Base-by-base conservation (phyloP, 306 rosid species). In the Ochetophila trinervis region DNA sequence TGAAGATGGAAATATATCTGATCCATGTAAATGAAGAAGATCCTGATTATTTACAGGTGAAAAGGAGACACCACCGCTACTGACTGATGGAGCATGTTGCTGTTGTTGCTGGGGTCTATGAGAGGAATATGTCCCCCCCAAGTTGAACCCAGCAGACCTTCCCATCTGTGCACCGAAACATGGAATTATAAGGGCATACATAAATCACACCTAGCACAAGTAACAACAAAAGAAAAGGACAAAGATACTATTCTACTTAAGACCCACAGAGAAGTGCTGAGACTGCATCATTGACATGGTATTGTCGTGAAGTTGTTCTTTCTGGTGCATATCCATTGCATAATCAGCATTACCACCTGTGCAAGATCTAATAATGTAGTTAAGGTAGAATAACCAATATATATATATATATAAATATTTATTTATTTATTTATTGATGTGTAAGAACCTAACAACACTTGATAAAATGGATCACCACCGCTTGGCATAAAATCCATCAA, bases 291-390 rank as follows among this genome's bases (percentile, higher is more conserved):
- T 88, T 14, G 97, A 79, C 77, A 84, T 73, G 11, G 94, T 60
- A 73, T 80, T 94, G 71, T 94, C 99, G 62, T 88, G 99, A 65
- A 86, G 94, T 74, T 93, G 98, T 37, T 94, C 99, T 81, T 88
- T 94, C 84, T 90, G 98, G 82, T 92, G 96, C 90, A 94, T 88
- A 74, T 94, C 95, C 90, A 94, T 84, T 1, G 80, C 69, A 83
- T 74, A 90, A 76, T 90, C 99, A 68, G 90, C 79, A 80, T 74
- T 83, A 72, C 85, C 95, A 78, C 97, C 97, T 87, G 85, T 64
- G 65, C 53, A 76, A 49, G 69, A 82, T 70, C 78, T 72, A 73
- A 57, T 51, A 68, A 62, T 35, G 68, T 40, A 66, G 68, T 80
- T 73, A 87, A 72, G 53, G 21, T 19, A 6, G 11, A 50, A n/a